phyloP scores from a whole-genome alignment of 2,329 filamentous ascomycete genomes.

The Alternaria sp. region DNA sequence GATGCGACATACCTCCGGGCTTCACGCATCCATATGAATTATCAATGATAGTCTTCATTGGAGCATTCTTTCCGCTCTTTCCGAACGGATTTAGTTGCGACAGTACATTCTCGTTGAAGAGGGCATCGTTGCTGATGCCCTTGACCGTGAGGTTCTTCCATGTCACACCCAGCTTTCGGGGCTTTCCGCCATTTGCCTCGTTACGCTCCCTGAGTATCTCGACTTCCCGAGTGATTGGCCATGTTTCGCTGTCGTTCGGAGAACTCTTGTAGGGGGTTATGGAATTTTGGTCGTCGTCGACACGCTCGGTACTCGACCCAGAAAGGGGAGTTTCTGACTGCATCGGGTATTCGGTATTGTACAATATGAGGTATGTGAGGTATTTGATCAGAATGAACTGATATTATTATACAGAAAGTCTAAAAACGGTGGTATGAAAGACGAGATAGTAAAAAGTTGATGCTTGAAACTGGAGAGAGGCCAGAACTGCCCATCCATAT shows the following conservation, averaged over 20 bases:
- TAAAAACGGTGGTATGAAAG: neutral
- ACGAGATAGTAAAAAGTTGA: neutral
- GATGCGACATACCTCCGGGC: constrained; percentile 59
- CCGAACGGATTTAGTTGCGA: constrained; percentile 58
- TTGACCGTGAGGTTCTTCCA: constrained; percentile 78
- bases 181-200: constrained; percentile 11
- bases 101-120: constrained; percentile 71
- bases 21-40: constrained; percentile 72
- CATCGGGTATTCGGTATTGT: neutral
- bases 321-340: neutral
- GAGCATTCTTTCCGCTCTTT: constrained; percentile 56
- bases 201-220: constrained; percentile 1
- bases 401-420: neutral
- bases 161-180: constrained; percentile 77
- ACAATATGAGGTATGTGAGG: neutral
- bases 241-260: neutral
- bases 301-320: constrained; percentile 5
- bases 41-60: constrained; percentile 68
- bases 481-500: constrained; percentile 3
- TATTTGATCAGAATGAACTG: neutral
- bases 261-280: neutral
- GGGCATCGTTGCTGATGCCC: constrained; percentile 70
- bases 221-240: neutral
- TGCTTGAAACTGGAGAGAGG: neutral
- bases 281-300: neutral